Base-by-base conservation (phyloP, 1,139 yeast species). In the Debaryomyces udenii region DNA sequence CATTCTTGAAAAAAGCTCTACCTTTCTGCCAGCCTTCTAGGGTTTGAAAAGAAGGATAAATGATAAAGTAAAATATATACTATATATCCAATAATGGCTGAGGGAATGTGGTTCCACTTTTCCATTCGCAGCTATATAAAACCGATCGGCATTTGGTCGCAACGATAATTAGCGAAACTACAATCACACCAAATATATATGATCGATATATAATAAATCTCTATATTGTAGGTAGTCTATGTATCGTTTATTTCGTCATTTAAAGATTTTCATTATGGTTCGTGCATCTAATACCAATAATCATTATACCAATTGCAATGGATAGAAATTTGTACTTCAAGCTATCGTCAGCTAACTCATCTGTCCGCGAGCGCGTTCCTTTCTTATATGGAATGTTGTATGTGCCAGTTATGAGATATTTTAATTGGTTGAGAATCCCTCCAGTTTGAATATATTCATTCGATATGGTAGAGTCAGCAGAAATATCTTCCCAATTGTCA, bases 301-400 rank as follows among this genome's bases (percentile, higher is more conserved):
- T 68, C 46, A 69, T 58, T 6, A 73, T 72, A 22, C 77, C 78
- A 36, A 73, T 55, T 6, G 76, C 74, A 36, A 73, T 66, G 29
- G 75, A 66, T 37, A 73, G 57, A 45, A 73, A 73, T 53, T 71
- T 74, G 49, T 69, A 66, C 54, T 67, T 70, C 46, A 73, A 59
- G 20, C 63, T 59, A 50, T 73, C 78, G 44, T 72, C 78, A 24
- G 66, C 71, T 20, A 20, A 5, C 32, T 66, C 54, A 32, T 56
- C 48, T 46, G 48, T 62, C 53, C 50, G 53, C 31, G 49, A 48
- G n/a, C 26, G 31, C 32, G 41, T 52, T 44, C 49, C 53, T 46
- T 48, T 46, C 50, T 40, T 46, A 26, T 11, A n/a, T 55, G 42
- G 47, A 28, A 52, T 46, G 23, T 51, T 51, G 36, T 51, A 52